Evolutionary conservation across 306 rosid genomes (phyloP).

Genomic region (Biancaea sappan): DNA sequence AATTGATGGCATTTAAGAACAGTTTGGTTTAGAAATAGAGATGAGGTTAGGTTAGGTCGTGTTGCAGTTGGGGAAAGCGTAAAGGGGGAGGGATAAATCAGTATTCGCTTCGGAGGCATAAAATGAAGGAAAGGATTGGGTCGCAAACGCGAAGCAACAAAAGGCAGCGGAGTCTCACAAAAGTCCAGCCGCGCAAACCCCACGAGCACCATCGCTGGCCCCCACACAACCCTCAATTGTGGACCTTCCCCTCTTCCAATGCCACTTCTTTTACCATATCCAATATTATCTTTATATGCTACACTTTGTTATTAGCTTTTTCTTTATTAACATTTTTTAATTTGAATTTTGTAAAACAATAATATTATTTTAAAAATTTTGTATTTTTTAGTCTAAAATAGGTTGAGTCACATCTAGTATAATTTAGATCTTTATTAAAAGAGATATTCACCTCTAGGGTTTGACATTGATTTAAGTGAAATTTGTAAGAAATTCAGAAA

Average conservation of each 20-base stretch:
- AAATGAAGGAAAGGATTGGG: neutral
- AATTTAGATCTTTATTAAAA: too few species aligned
- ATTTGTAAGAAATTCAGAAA: too few species aligned
- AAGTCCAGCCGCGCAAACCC: conserved; percentile 42
- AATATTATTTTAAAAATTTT: too few species aligned
- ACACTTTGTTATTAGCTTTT: too few species aligned
- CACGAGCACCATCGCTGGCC: conserved; percentile 47
- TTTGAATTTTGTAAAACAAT: neutral
- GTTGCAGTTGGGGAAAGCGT: neutral
- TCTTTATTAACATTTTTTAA: neutral
- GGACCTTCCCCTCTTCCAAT: conserved; percentile 8
- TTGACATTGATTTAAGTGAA: too few species aligned
- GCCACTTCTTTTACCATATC: conserved; percentile 45
- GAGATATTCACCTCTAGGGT: too few species aligned
- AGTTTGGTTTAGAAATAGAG: neutral
- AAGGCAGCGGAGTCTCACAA: conserved; percentile 36
- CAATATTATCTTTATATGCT: conserved; percentile 43
- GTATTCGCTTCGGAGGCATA: neutral
- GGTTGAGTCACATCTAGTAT: too few species aligned
- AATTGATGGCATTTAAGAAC: neutral
- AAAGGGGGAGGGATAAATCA: too few species aligned
- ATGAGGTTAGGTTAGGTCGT: neutral
- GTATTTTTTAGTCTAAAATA: too few species aligned
- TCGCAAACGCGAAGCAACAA: conserved; percentile 42
- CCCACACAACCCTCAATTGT: neutral